Base-by-base conservation (phyloP, 352 stramenopile species). In the Phytopythium delawarense region DNA sequence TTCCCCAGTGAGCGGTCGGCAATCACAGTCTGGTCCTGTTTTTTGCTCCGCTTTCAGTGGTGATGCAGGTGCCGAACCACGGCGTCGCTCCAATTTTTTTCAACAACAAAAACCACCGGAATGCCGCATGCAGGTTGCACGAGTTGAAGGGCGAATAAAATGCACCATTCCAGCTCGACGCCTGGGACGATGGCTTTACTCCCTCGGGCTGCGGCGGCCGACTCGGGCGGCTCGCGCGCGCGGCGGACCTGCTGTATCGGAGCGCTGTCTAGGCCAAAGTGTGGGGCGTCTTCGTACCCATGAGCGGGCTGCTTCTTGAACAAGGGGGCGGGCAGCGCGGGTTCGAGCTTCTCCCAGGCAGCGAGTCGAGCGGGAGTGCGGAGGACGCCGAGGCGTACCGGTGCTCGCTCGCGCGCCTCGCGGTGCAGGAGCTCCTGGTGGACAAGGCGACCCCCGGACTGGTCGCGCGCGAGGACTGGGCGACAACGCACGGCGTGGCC, bases 261-360 rank as follows among this genome's bases (percentile, higher is more conserved):
- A 90, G 78, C 64, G 83, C 80, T 4, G 74, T 81, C 16, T 71
- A 70, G 21, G 70, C 75, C 30, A 88, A 62, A 11, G 78, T 89
- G 7, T 92, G 83, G 80, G 80, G 83, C 46, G 78, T 90, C 4
- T 92, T 86, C 62, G 75, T 92, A 42, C 57, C 66, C 28, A 64
- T 62, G 9, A 32, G 32, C 21, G 67, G 76, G 34, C 58, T 85
- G 34, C 49, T 63, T n/a, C 23, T 66, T 4, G 45, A 23, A 3
- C 23, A 16, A 21, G n/a, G 0, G 4, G 21, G 5, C 21, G 45
- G 45, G 7, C 8, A 51, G n/a, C n/a, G 13, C 7, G 21, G 59
- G n/a, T 6, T 13, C n/a, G 61, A 63, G 23, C 9, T 49, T 32
- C 59, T 28, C 34, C 21, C 50, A 57, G 48, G 18, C 51, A 59